Evolutionary conservation across 805 yeast species (phyloP).

Genomic region (Kodamaea kakaduensis): DNA sequence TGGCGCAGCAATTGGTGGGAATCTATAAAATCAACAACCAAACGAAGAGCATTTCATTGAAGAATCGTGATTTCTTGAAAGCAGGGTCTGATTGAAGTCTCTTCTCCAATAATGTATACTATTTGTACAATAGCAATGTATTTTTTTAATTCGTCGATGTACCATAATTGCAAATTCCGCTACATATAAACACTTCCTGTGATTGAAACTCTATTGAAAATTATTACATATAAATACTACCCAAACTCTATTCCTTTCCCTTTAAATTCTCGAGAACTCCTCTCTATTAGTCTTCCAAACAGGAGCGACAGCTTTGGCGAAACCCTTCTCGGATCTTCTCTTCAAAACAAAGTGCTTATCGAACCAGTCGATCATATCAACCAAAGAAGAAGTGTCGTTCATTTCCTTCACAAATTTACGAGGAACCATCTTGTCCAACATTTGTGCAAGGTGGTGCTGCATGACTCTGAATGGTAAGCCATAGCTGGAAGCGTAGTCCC

Average conservation of each 20-base stretch:
- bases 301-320: constrained; percentile 51
- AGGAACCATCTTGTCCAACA: constrained; percentile 58
- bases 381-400: constrained; percentile 55
- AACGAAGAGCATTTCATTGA: constrained; percentile 79
- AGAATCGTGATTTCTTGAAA: constrained; percentile 52
- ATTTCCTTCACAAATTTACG: constrained; percentile 42
- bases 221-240: background rate
- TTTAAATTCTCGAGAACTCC: constrained; percentile 6
- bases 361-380: constrained; percentile 78
- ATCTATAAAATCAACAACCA: constrained; percentile 88
- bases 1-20: constrained; percentile 91
- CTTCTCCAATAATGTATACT: constrained; percentile 8
- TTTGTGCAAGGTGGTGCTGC: constrained; percentile 86
- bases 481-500: constrained; percentile 72
- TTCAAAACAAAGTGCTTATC: constrained; percentile 64
- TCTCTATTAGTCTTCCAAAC: constrained; percentile 13
- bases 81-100: background rate
- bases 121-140: constrained; percentile 5
- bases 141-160: too few species aligned
- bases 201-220: too few species aligned
- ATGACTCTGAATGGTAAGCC: constrained; percentile 81
- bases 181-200: too few species aligned
- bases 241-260: background rate
- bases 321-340: constrained; percentile 65
- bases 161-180: too few species aligned